Base-by-base conservation (phyloP, 2,329 filamentous ascomycete genomes). In the Monosporascus sp. region DNA sequence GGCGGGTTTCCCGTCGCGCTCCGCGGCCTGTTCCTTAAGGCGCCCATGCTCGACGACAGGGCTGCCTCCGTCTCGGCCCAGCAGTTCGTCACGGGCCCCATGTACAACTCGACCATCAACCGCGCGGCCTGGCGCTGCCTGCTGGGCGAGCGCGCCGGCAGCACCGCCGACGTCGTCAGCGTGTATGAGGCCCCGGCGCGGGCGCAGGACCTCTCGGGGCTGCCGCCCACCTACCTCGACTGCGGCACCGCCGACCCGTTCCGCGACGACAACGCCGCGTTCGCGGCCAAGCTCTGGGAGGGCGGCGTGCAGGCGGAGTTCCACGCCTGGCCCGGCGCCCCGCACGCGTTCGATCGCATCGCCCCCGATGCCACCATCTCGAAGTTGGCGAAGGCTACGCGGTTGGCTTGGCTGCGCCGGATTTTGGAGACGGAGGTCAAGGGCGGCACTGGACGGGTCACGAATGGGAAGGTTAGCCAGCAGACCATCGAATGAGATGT, bases 41-140 rank as follows among this genome's bases (percentile, higher is more conserved):
- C 68, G 48, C 71, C 73, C 8, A 74, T 75, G 73, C 59, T 76
- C n/a, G 72, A 76, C 54, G 71, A 75, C 55, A 64, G 72, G 37
- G 66, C 64, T 51, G 55, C 59, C 11, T 65, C 66, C 20, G 51
- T 64, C 14, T 68, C 65, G 2, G 62, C 62, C 17, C 61, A 65
- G 36, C 65, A 71, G 45, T 70, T 59, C 57, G 61, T 60, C 38
- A 59, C 62, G 20, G 63, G 63, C n/a, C 65, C 65, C 6, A 61
- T 63, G 46, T 71, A 64, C 57, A 66, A 61, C 36, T 66, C 64
- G 34, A 63, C 55, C 9, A 53, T 64, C 27, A 70, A 68, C 51
- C 51, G 52, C n/a, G 61, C 60, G 41, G 64, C 64, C 44, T 71
- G 69, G 70, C 55, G 63, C n/a, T 65, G 60, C 36, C 55, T 66